Conservation (phyloP, 2,329 filamentous ascomycete species). For the Hyphodiscus sp. region DNA sequence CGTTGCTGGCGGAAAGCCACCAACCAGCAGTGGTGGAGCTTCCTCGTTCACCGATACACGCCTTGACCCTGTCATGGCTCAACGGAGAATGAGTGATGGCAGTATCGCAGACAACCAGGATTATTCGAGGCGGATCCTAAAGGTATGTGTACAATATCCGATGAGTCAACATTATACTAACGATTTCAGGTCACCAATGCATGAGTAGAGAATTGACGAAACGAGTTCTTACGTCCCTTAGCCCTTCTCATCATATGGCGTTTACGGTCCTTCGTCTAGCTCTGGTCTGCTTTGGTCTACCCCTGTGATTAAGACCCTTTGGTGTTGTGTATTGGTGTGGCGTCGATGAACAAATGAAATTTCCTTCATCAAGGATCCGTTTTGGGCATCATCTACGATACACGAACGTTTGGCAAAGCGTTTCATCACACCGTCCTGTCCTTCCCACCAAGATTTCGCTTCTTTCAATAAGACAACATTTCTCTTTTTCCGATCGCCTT, state of each 20-base stretch:
- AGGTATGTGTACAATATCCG: slow-evolving; percentile 51
- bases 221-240: slow-evolving; percentile 31
- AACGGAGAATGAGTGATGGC: slow-evolving; percentile 82
- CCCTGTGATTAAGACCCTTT: slow-evolving; percentile 18
- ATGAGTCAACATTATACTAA: background rate
- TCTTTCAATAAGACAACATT: background rate
- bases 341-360: slow-evolving; percentile 24
- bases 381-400: slow-evolving; percentile 22
- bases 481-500: background rate
- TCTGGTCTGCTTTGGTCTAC: slow-evolving; percentile 23
- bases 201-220: slow-evolving; percentile 35
- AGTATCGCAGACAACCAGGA: slow-evolving; percentile 97
- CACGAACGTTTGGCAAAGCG: slow-evolving; percentile 11
- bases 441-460: slow-evolving; percentile 23
- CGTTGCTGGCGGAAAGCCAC: slow-evolving; percentile 57
- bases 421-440: slow-evolving; percentile 27
- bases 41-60: slow-evolving; percentile 74
- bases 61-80: slow-evolving; percentile 78
- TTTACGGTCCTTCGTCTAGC: slow-evolving; percentile 22
- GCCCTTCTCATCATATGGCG: slow-evolving; percentile 25
- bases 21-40: slow-evolving; percentile 47
- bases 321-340: slow-evolving; percentile 31
- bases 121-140: slow-evolving; percentile 90
- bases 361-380: slow-evolving; percentile 14
- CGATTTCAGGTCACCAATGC: slow-evolving; percentile 49